A percentile compares a stretch with the other conserved stretches of the same genome.
These are phyloP conservation scores for Starmerella geochares DNA, from an alignment of 805 yeast genomes.

Conservation along the genomic window DNA sequence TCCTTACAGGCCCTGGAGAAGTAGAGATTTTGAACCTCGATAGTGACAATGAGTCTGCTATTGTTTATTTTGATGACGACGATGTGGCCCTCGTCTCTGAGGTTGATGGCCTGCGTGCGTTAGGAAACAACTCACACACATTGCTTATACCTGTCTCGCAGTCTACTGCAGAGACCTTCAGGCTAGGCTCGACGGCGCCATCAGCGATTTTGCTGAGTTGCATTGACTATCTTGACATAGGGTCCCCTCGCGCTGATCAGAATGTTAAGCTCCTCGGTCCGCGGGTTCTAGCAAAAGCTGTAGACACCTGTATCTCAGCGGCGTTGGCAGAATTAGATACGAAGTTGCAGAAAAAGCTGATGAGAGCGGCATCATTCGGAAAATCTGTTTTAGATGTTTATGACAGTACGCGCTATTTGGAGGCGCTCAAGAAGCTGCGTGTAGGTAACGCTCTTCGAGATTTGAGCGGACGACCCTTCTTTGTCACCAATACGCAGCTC, in stretches of 20 bases:
- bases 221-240: constrained; percentile 49
- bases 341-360: constrained; percentile 64
- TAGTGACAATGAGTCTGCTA: constrained; percentile 12
- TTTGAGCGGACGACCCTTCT: constrained; percentile 34
- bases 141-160: constrained; percentile 54
- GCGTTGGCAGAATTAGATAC: constrained; percentile 70
- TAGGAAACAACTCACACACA: constrained; percentile 50
- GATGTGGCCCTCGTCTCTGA: constrained; percentile 40
- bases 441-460: constrained; percentile 58
- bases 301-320: constrained; percentile 60
- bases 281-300: constrained; percentile 45
- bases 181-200: constrained; percentile 74
- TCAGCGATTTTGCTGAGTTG: constrained; percentile 77
- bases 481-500: constrained; percentile 52
- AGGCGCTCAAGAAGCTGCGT: constrained; percentile 50
- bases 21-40: constrained; percentile 32
- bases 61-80: constrained; percentile 30
- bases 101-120: constrained; percentile 58
- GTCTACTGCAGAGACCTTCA: constrained; percentile 51
- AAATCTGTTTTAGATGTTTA: constrained; percentile 47
- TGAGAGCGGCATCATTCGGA: constrained; percentile 80
- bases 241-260: constrained; percentile 74
- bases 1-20: constrained; percentile 24
- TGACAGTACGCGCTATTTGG: constrained; percentile 53
- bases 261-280: constrained; percentile 50